A percentile compares a stretch with the other conserved stretches of the same genome.
Conservation (phyloP, 768 basidiomycete genomes). For the Leccinellum luteum region DNA sequence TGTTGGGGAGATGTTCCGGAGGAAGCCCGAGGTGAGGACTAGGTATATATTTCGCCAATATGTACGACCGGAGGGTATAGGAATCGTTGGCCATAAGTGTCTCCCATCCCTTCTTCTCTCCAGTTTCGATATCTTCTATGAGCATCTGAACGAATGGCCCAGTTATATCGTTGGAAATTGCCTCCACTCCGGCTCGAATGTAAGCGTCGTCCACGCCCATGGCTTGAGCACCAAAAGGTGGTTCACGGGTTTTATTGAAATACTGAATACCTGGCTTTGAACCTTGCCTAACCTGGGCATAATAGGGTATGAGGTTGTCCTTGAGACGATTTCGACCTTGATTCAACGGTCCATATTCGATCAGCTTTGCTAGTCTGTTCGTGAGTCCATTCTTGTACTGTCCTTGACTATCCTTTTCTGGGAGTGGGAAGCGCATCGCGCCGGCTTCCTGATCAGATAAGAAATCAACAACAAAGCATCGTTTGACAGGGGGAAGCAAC, state of each 20-base stretch:
- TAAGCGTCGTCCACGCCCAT: slow-evolving; percentile 9
- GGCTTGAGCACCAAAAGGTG: slow-evolving; percentile 3
- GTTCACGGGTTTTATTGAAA: slow-evolving; percentile 3
- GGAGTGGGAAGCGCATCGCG: slow-evolving; percentile 37
- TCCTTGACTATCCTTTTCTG: slow-evolving; percentile 12
- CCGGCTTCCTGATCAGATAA: slow-evolving; percentile 28
- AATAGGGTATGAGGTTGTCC: slow-evolving; percentile 23
- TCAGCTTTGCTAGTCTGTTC: slow-evolving; percentile 32
- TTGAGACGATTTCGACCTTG: slow-evolving; percentile 9
- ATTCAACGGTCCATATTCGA: slow-evolving; percentile 28
- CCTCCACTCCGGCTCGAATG: slow-evolving; percentile 19
- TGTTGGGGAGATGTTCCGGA: slow-evolving; percentile 6
- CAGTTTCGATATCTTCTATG: slow-evolving; percentile 18
- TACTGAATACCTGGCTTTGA: slow-evolving; percentile 5
- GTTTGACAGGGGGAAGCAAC: background rate
- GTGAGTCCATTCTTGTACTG: slow-evolving; percentile 26
- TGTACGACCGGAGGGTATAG: slow-evolving; percentile 25
- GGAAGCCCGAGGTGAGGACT: slow-evolving; percentile 17
- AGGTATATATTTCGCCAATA: slow-evolving; percentile 18
- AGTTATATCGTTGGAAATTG: slow-evolving; percentile 14
- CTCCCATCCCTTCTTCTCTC: slow-evolving; percentile 24
- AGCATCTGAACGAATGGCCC: slow-evolving; percentile 19
- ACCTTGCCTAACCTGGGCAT: slow-evolving; percentile 10
- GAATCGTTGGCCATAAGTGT: slow-evolving; percentile 24
- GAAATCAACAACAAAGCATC: background rate